phyloP scores from a whole-genome alignment of 768 basidiomycete genomes.

The Rhodocollybia butyracea region DNA sequence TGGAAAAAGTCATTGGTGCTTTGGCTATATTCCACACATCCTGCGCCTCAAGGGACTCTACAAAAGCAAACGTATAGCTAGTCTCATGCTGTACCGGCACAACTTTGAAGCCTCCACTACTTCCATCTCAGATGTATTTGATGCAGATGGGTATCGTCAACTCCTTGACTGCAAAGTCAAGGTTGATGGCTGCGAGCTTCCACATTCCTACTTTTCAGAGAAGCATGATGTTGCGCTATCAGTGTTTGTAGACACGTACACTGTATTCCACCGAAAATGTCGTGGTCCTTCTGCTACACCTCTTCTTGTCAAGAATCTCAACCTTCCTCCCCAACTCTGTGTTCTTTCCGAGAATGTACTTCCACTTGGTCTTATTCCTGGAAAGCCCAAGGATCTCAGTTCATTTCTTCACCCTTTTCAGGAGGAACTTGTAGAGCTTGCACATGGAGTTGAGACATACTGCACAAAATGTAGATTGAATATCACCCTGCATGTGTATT shows the following conservation, averaged over 20 bases:
- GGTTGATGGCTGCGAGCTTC: slow-evolving; percentile 20
- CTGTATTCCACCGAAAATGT: slow-evolving; percentile 27
- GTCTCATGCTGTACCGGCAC: slow-evolving; percentile 22
- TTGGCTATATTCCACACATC: slow-evolving; percentile 32
- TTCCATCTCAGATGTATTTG: slow-evolving; percentile 32
- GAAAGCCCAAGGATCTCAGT: slow-evolving; percentile 36
- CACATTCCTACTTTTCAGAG: slow-evolving; percentile 32
- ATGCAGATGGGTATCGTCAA: slow-evolving; percentile 26
- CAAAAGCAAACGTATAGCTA: slow-evolving; percentile 15
- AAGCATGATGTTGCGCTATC: slow-evolving; percentile 39
- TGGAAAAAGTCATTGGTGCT: slow-evolving; percentile 22
- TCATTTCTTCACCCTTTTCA: slow-evolving; percentile 42
- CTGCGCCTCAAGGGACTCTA: slow-evolving; percentile 23
- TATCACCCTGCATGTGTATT: slow-evolving; percentile 26
- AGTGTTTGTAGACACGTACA: slow-evolving; percentile 40
- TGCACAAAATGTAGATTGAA: slow-evolving; percentile 19
- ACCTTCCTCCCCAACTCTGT: slow-evolving; percentile 30
- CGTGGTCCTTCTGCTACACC: slow-evolving; percentile 35
- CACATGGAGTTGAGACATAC: slow-evolving; percentile 32
- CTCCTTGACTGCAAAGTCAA: slow-evolving; percentile 20
- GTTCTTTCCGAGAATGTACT: slow-evolving; percentile 33
- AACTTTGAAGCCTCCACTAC: slow-evolving; percentile 17
- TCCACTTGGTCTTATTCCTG: slow-evolving; percentile 40
- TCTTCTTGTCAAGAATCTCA: slow-evolving; percentile 37
- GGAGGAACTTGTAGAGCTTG: slow-evolving; percentile 33